These are phyloP conservation scores for Monocercomonoides exilis DNA, from an alignment of 78 protist genomes.

Conservation along the genomic window DNA sequence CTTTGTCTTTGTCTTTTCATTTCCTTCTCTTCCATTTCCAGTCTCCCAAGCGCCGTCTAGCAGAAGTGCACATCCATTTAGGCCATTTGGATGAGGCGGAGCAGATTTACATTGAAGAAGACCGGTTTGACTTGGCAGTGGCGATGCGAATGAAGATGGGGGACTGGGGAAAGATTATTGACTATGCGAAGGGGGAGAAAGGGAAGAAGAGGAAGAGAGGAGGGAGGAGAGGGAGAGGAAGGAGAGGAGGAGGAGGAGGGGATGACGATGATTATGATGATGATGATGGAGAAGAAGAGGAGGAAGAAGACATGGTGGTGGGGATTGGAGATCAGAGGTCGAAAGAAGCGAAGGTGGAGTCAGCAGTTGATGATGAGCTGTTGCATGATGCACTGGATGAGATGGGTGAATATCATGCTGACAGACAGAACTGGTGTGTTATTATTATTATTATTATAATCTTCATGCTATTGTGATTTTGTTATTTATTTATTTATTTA, in stretches of 20 bases:
- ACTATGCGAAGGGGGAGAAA: not conserved
- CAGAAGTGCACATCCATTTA: slow-evolving; percentile 63
- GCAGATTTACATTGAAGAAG: slow-evolving; percentile 48
- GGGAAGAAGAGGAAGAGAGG: not conserved
- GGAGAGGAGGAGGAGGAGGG: not conserved
- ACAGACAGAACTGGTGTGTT: slow-evolving; percentile 35
- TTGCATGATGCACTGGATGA: slow-evolving; percentile 31
- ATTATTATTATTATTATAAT: not conserved
- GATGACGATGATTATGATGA: no score
- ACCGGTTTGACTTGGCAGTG: slow-evolving; percentile 64
- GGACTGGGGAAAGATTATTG: not conserved
- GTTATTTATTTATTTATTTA: no score
- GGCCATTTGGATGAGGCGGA: slow-evolving; percentile 60
- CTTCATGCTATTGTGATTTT: no score
- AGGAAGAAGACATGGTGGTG: not conserved
- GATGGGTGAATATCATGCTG: slow-evolving; percentile 64
- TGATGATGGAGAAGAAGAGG: not conserved
- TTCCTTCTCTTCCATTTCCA: no score
- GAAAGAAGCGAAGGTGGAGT: not conserved
- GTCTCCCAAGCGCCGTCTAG: no score
- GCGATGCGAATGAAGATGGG: slow-evolving; percentile 2
- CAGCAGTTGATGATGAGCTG: slow-evolving; percentile 39
- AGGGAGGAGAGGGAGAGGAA: not conserved
- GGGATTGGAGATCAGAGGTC: not conserved
- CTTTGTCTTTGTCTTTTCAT: no score